These are phyloP conservation scores for Penicillium sp. DNA, from an alignment of 2,329 filamentous ascomycete species.

Conservation along the genomic window DNA sequence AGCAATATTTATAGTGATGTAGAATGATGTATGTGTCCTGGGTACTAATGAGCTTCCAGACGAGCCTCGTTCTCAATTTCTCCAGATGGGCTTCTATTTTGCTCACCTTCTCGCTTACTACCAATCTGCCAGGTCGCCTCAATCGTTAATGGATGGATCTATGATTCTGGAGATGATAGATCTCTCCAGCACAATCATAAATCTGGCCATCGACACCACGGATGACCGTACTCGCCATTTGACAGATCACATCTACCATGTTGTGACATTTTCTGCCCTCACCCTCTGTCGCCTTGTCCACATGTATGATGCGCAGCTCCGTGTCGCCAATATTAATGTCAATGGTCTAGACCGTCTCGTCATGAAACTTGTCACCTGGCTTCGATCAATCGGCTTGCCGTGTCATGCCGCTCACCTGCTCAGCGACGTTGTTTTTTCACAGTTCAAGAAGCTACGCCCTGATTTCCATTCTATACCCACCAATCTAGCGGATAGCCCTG, in stretches of 20 bases:
- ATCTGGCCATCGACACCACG: not conserved
- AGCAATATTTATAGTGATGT: no score
- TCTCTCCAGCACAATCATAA: not conserved
- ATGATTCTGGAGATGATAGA: conserved; percentile 1
- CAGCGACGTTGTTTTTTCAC: not conserved
- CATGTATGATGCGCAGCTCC: not conserved
- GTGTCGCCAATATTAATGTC: not conserved
- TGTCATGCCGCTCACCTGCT: conserved; percentile 1
- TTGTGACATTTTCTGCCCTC: not conserved
- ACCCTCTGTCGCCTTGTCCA: not conserved
- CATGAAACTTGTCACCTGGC: not conserved
- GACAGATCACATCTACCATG: conserved; percentile 4
- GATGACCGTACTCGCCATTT: conserved; percentile 1
- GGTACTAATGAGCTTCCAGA: not conserved
- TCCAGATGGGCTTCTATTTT: conserved; percentile 1
- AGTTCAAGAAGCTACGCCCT: not conserved
- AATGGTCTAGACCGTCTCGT: not conserved
- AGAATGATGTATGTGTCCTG: no score
- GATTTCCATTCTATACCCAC: not conserved
- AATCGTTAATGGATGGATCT: not conserved
- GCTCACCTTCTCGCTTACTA: conserved; percentile 1
- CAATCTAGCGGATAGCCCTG: not conserved
- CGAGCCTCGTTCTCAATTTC: conserved; percentile 2
- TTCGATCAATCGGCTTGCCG: not conserved
- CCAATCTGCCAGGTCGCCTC: not conserved